Base-by-base conservation (phyloP, 2,329 filamentous ascomycete genomes). In the Huntiella moniliformis region DNA sequence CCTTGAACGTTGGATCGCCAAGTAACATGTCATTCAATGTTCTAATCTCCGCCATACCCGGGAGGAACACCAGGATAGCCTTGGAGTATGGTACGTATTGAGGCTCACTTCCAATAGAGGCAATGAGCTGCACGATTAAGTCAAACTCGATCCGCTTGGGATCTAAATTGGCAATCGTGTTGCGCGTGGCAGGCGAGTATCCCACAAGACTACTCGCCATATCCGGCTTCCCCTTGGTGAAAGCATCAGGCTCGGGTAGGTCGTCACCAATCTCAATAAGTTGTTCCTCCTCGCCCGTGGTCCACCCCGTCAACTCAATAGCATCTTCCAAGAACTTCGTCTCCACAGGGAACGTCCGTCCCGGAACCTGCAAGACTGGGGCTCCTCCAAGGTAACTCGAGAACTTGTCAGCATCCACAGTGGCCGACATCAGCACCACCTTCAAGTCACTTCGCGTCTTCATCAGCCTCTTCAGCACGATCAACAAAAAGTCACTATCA, bases 361-460 rank as follows among this genome's bases (percentile, higher is more conserved):
- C 91, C 2, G 91, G 91, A 11, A 98, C 85, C 50, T 82, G 86
- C 45, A 98, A 67, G 36, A 96, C 77, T 0, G 88, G 88, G 1
- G 88, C 88, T 4, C 78, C 77, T 46, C 79, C 78, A 2, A 98
- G 71, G 57, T 96, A 98, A 8, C 75, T 74, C 0, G 91, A 95
- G 58, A 98, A 95, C 12, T 79, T 78, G 50, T 88, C 79, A 0
- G 91, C 85, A 59, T 98, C 85, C 5, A 98, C 85, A 0, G 91
- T 98, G 8, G 91, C 91, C 53, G 88, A 96, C 91, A 98, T 98
- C 41, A 98, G 71, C 34, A 98, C 72, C 15, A 98, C 81, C 61
- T 93, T 96, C 44, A 98, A 67, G 52, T 93, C 82, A 50, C 79
- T 79, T 45, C 88, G 73, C 53, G 74, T 73, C 28, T 72, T 60